These are phyloP conservation scores for Xylaria nigripes DNA, from an alignment of 495 filamentous ascomycete species.

Conservation along the genomic window DNA sequence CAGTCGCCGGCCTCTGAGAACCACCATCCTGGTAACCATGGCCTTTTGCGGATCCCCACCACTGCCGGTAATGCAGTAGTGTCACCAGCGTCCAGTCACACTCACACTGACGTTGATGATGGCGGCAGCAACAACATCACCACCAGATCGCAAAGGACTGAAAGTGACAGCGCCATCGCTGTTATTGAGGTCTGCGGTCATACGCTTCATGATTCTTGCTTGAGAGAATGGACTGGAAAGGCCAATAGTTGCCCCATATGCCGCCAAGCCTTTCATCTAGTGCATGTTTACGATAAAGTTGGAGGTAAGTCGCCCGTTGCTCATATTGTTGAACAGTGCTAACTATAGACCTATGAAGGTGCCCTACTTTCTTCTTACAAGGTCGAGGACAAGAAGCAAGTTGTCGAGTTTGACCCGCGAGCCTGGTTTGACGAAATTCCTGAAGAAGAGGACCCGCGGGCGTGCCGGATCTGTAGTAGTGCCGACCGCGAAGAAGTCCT, in stretches of 20 bases:
- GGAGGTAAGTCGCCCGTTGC: conserved; percentile 55
- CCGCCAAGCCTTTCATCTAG: conserved; percentile 79
- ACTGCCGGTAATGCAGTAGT: conserved; percentile 18
- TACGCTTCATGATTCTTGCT: conserved; percentile 80
- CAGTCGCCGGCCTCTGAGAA: conserved; percentile 12
- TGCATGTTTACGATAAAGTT: conserved; percentile 67
- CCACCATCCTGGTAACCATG: conserved; percentile 6
- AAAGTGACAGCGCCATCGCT: conserved; percentile 35
- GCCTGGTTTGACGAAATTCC: conserved; percentile 67
- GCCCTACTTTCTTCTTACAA: conserved; percentile 67
- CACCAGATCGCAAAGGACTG: conserved; percentile 15
- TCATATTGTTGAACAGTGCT: conserved; percentile 11
- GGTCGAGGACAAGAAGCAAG: conserved; percentile 84
- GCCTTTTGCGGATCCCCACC: conserved; percentile 6
- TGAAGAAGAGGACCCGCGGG: conserved; percentile 55
- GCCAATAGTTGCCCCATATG: conserved; percentile 98
- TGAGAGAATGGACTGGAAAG: conserved; percentile 87
- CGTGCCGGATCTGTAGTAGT: conserved; percentile 73
- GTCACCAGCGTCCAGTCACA: conserved; percentile 36
- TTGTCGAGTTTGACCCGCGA: conserved; percentile 75
- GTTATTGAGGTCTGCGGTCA: conserved; percentile 67
- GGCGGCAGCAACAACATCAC: conserved; percentile 13
- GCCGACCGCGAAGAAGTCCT: conserved; percentile 70
- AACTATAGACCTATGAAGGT: conserved; percentile 44
- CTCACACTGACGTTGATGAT: conserved; percentile 14